These are phyloP conservation scores for Lipomyces kockii DNA, from an alignment of 805 yeast genomes.

Conservation along the genomic window DNA sequence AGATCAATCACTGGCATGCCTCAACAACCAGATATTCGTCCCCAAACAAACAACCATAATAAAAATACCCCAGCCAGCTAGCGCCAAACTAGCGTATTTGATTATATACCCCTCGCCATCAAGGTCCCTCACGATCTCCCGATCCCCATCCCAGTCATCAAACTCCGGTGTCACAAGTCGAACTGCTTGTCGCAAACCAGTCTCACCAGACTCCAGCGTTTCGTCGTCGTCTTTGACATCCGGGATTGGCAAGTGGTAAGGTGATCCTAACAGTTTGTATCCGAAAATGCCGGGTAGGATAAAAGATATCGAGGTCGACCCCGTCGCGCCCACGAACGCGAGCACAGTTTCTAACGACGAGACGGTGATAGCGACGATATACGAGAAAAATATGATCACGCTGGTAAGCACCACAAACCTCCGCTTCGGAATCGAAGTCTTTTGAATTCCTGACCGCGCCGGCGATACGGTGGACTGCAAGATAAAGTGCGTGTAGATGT, in stretches of 20 bases:
- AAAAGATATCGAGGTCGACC: conserved; percentile 89
- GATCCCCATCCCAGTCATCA: conserved; percentile 30
- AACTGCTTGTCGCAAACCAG: conserved; percentile 15
- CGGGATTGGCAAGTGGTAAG: conserved; percentile 28
- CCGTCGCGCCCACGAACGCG: conserved; percentile 90
- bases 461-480: conserved; percentile 41
- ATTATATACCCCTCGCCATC: conserved; percentile 38
- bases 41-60: conserved; percentile 71
- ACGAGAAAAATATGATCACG: conserved; percentile 57
- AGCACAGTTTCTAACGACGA: conserved; percentile 78
- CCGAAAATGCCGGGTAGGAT: conserved; percentile 89
- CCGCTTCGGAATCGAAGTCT: conserved; percentile 19
- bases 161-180: conserved; percentile 23
- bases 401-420: conserved; percentile 51
- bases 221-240: conserved; percentile 24
- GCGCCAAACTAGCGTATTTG: conserved; percentile 57
- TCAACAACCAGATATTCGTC: conserved; percentile 41
- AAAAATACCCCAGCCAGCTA: conserved; percentile 68
- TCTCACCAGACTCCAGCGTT: conserved; percentile 11
- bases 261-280: conserved; percentile 63
- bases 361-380: conserved; percentile 66
- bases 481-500: conserved; percentile 50
- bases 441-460: conserved; percentile 34
- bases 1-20: not conserved
- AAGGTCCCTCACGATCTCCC: conserved; percentile 2